Percentiles rank a stretch among this genome's conserved stretches.
Evolutionary conservation across 768 basidiomycete genomes (phyloP).

Genomic region (Suillus discolor): DNA sequence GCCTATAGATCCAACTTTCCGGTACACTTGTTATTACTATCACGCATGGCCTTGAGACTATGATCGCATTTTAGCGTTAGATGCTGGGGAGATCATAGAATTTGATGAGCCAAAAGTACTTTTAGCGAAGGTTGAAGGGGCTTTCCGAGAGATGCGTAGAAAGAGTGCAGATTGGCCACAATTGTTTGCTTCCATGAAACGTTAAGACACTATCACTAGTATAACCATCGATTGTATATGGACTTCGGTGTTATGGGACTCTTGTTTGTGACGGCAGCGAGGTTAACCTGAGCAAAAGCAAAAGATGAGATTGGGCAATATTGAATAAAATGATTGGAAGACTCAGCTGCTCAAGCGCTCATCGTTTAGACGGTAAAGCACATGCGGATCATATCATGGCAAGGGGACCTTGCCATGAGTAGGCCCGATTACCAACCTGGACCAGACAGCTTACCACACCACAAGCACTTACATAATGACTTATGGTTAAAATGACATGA

Average conservation of each 20-base stretch:
- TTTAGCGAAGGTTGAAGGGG: slow-evolving; percentile 52
- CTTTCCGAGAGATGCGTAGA: slow-evolving; percentile 70
- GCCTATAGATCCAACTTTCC: slow-evolving; percentile 66
- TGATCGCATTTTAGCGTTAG: slow-evolving; percentile 73
- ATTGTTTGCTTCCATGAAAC: slow-evolving; percentile 32
- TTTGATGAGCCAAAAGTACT: slow-evolving; percentile 68
- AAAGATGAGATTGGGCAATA: too few relatives aligned
- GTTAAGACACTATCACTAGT: background rate
- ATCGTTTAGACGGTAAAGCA: too few relatives aligned
- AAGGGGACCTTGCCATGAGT: too few relatives aligned
- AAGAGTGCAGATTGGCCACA: slow-evolving; percentile 57
- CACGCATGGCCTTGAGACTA: slow-evolving; percentile 81
- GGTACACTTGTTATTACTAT: slow-evolving; percentile 81
- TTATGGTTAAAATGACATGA: too few relatives aligned
- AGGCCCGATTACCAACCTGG: too few relatives aligned
- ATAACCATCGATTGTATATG: background rate
- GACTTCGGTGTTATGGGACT: background rate
- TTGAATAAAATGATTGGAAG: too few relatives aligned
- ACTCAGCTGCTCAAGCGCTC: too few relatives aligned
- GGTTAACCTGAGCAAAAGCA: background rate
- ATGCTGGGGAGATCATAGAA: slow-evolving; percentile 70
- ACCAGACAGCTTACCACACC: too few relatives aligned
- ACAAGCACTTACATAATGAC: too few relatives aligned
- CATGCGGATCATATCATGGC: too few relatives aligned
- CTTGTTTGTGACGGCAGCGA: background rate